These are phyloP conservation scores for Ceratocystis cacaofunesta DNA, from an alignment of 2,329 filamentous ascomycete species.

Conservation along the genomic window DNA sequence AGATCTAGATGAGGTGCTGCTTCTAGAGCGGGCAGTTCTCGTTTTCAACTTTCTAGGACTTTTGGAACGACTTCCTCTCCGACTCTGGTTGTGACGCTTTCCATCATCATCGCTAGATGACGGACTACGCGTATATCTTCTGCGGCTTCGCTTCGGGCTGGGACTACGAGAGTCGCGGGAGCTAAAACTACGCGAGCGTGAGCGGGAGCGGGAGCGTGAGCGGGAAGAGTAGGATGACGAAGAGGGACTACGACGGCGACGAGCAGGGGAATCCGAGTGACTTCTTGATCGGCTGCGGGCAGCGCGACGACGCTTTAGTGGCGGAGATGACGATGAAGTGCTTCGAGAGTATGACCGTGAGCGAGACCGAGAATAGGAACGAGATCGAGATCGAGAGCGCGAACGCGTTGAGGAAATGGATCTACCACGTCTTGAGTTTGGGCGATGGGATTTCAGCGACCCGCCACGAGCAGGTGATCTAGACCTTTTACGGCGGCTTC, in stretches of 20 bases:
- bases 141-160: conserved; percentile 7
- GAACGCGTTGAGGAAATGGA: conserved; percentile 24
- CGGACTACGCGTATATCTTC: conserved; percentile 12
- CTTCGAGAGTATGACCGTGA: conserved; percentile 20
- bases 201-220: conserved; percentile 9
- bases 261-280: conserved; percentile 1
- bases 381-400: conserved; percentile 19
- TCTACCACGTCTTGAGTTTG: conserved; percentile 30
- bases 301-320: conserved; percentile 14
- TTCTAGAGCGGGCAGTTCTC: conserved; percentile 10
- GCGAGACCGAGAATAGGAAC: conserved; percentile 19
- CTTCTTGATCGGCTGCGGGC: conserved; percentile 7
- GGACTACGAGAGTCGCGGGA: conserved; percentile 9
- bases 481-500: conserved; percentile 30
- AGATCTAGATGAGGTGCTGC: conserved; percentile 14
- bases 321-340: conserved; percentile 14
- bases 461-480: conserved; percentile 22
- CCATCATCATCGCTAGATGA: conserved; percentile 15
- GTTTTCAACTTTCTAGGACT: conserved; percentile 9
- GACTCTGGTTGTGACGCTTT: conserved; percentile 19
- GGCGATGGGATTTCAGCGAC: conserved; percentile 27
- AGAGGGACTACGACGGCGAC: conserved; percentile 8
- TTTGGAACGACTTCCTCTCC: conserved; percentile 9
- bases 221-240: conserved; percentile 4
- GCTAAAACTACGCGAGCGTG: conserved; percentile 18